Evolutionary conservation across 2,329 filamentous ascomycete genomes (phyloP), one percentile per base, ranked within the genome.

Genomic region (Sporothrix humicola): DNA sequence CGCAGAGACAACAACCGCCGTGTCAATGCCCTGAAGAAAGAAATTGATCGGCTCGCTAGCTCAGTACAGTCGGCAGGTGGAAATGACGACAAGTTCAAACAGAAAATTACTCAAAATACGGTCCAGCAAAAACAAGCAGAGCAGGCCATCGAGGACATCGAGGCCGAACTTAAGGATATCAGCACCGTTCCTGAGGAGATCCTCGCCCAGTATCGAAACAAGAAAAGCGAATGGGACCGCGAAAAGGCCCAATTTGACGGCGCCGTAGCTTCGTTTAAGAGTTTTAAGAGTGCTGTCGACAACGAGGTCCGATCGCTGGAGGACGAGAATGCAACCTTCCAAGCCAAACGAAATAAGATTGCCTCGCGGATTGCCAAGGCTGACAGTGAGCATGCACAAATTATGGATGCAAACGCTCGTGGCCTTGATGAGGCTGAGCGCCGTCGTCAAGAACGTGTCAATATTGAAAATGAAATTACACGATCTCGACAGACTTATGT

Each of bases 1-100:
- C 91, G 92, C 75, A 93, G 92, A 80, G 92, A 95, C 74, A 92
- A 93, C 82, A 92, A 93, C 79, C 87, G 88, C 69, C 89, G 89
- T 76, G 85, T 91, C 75, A 90, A 91, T 77, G 83, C 87, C 23
- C 82, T 93, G 77, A 90, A 88, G 78, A 93, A 91, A 81, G 93
- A 95, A 78, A 92, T 93, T 75, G 92, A 94, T 78, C 87, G 87
- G 69, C 85, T 93, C 52, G 87, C 88, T 74, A 86, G 86, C 74
- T 90, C 90, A 76, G 88, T 93, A 63, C 86, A 90, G 73, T 91
- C 91, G 50, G 87, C 89, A 17, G 92, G 92, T 75, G 90, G 91
- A 74, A 90, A 89, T 77, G 93, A 95, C 81, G 93, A 95, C 79
- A 91, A 92, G 79, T 87, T 91, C 77, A 87, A 89, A 77, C 91